These are phyloP conservation scores for Plasmodium fragile DNA, from an alignment of 169 alveolate species.

Conservation along the genomic window DNA sequence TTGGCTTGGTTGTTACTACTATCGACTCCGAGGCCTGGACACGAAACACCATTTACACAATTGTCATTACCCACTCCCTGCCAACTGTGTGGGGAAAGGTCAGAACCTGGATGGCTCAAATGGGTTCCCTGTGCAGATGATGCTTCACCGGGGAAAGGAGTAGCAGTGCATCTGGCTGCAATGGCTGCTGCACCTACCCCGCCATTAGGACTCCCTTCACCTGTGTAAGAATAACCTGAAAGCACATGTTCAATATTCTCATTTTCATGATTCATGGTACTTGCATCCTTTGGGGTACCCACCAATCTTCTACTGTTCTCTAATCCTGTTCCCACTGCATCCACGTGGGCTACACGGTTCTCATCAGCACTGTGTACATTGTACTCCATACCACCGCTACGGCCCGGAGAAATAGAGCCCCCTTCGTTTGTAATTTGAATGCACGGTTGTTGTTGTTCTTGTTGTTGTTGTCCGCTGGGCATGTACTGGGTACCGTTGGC, in stretches of 20 bases:
- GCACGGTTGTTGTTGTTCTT: too few species aligned
- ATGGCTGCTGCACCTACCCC: neutral
- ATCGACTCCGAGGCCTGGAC: neutral
- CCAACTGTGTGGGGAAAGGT: neutral
- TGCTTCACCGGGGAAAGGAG: neutral
- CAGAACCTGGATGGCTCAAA: neutral
- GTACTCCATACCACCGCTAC: neutral
- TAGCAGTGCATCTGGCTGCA: neutral
- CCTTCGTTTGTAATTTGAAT: neutral
- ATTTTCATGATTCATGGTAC: neutral
- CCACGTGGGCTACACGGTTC: neutral
- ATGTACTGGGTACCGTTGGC: neutral
- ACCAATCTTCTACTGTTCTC: neutral
- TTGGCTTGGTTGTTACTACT: neutral
- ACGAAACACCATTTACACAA: neutral
- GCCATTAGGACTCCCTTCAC: neutral
- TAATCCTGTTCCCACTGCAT: neutral
- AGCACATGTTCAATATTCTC: neutral
- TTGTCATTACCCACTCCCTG: neutral
- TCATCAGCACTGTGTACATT: neutral
- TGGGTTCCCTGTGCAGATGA: neutral
- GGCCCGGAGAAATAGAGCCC: neutral
- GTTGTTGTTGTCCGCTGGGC: neutral
- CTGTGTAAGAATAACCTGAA: neutral
- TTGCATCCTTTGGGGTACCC: neutral